Evolutionary conservation across 163 green algal species (phyloP).

Genomic region (Chlorella variabilis): DNA sequence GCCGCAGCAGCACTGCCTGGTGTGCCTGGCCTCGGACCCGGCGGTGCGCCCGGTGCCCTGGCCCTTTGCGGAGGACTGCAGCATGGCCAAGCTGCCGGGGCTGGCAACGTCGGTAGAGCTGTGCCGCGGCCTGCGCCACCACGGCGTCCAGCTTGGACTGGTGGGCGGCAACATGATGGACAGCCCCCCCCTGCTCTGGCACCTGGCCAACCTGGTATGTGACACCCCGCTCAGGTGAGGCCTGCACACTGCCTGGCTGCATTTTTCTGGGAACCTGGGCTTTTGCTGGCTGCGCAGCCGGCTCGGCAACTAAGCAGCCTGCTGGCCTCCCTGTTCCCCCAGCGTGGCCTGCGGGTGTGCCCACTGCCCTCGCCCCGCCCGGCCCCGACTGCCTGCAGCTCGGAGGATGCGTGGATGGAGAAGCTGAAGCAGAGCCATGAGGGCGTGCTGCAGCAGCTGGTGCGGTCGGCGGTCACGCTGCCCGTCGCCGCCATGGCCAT

Average conservation of each 20-base stretch:
- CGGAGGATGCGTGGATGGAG: background rate
- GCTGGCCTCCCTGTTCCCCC: too few species aligned
- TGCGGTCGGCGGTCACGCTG: background rate
- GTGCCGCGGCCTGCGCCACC: background rate
- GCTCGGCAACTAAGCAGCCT: too few species aligned
- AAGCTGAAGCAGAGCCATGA: background rate
- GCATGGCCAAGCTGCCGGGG: slow-evolving; percentile 6
- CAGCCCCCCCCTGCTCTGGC: slow-evolving; percentile 2
- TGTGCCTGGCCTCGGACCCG: slow-evolving; percentile 21
- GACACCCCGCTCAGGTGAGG: slow-evolving; percentile 9
- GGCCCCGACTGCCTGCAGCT: too few species aligned
- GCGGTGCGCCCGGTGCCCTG: slow-evolving; percentile 5
- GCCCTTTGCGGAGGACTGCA: slow-evolving; percentile 16
- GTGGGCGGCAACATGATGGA: background rate
- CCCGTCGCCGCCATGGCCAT: background rate
- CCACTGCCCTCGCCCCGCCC: too few species aligned
- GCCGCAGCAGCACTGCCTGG: slow-evolving; percentile 30
- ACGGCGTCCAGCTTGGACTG: slow-evolving; percentile 11
- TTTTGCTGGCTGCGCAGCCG: too few species aligned
- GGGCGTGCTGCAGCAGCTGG: slow-evolving; percentile 8
- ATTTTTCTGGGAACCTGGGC: too few species aligned
- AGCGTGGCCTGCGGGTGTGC: too few species aligned
- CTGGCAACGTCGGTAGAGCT: slow-evolving; percentile 20
- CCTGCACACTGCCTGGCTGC: background rate
- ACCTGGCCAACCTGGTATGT: background rate